Evolutionary conservation across 2,329 filamentous ascomycete species (phyloP).

Genomic region (Exophiala xenobiotica): DNA sequence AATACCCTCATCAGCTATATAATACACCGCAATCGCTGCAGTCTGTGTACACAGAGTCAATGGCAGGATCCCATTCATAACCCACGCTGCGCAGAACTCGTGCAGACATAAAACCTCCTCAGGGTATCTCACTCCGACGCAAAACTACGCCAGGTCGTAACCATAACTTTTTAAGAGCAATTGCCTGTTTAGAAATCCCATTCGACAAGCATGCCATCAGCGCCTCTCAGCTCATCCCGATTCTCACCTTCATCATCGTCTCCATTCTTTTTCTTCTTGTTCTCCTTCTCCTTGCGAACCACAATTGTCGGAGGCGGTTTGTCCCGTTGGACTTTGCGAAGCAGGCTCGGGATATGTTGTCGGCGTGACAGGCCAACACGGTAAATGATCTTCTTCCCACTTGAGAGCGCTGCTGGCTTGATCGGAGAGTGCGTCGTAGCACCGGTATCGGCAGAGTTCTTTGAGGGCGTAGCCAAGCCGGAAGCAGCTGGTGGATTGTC

Average conservation of each 20-base stretch:
- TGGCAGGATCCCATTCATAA: no score
- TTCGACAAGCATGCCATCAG: constrained; percentile 30
- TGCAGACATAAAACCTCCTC: no score
- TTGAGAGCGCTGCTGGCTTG: constrained; percentile 17
- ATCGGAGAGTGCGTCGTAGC: constrained; percentile 29
- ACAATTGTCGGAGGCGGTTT: constrained; percentile 28
- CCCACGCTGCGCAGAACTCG: no score
- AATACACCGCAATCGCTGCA: no score
- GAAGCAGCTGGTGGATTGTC: not conserved
- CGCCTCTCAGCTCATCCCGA: constrained; percentile 24
- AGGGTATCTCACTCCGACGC: no score
- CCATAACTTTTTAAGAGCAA: no score
- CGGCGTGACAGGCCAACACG: constrained; percentile 30
- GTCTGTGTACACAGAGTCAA: no score
- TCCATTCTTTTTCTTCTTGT: constrained; percentile 21
- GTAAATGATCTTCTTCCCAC: constrained; percentile 19
- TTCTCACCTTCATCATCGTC: constrained; percentile 20
- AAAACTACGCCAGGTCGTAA: no score
- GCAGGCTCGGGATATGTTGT: constrained; percentile 29
- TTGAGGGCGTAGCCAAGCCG: constrained; percentile 10
- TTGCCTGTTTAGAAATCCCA: constrained; percentile 30
- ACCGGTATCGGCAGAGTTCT: constrained; percentile 19
- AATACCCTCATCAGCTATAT: no score
- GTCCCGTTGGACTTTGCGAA: constrained; percentile 29
- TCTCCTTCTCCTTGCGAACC: constrained; percentile 28